Evolutionary conservation across 2,329 filamentous ascomycete species (phyloP), one percentile per base, ranked within the genome.

Genomic region (Alternaria viburni): DNA sequence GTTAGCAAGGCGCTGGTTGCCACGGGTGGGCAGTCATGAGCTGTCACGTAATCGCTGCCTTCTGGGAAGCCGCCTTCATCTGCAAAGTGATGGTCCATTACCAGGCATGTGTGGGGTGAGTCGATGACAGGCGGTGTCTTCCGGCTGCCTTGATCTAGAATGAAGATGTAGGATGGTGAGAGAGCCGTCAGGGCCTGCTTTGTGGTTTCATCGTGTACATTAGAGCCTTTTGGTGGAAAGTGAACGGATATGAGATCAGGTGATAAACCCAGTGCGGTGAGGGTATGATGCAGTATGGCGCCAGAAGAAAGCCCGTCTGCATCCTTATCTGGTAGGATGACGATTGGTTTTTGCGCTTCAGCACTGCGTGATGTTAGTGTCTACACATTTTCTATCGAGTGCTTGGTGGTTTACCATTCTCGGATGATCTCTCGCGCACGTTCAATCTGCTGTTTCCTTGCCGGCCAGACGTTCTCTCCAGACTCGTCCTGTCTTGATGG

Each of bases 311-410:
- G 80, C 0, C 89, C 90, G 74, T 91, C 89, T 3, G 88, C 88
- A 68, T 91, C 89, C 71, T 91, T 91, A 72, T 91, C 89, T 0
- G 90, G 90, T 0, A 91, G 83, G 13, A 92, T 87, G 17, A 91
- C 76, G 1, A 85, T 86, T 36, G 79, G 81, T 59, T 86, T 82
- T 10, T 83, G 77, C 11, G 86, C 79, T 15, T 79, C 70, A 17
- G 84, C 87, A 74, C 88, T 89, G 65, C 23, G 23, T 7, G 6
- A 25, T 25, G 23, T 25, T 25, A 25, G 23, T 25, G 6, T 25
- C 23, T 8, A 25, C 23, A 25, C 23, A 25, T 25, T 25, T 25
- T 25, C 23, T 25, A 25, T 25, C 23, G 23, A 25, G 25, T 25
- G 25, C 8, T 9, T 25, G 3, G 8, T 25, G 8, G 2, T 9